Percentiles rank a stretch among this genome's conserved stretches.
phyloP scores from a whole-genome alignment of 208 protist genomes.

The Leishmania amazonensis region DNA sequence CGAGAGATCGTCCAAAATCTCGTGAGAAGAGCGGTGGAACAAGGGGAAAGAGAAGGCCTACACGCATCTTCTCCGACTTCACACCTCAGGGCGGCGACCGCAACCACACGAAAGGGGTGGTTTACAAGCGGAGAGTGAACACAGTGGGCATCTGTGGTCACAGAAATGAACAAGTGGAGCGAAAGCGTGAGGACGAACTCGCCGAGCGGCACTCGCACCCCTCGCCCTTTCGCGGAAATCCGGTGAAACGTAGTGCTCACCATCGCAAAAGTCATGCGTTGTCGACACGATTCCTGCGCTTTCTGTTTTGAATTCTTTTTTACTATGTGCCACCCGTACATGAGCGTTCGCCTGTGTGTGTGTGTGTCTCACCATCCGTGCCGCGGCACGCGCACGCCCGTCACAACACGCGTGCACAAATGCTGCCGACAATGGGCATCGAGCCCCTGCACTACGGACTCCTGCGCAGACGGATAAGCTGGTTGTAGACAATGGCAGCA shows the following conservation, averaged over 20 bases:
- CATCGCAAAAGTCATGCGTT: neutral
- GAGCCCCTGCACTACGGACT: neutral
- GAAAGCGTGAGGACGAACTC: neutral
- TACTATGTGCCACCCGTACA: neutral
- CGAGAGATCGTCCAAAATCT: neutral
- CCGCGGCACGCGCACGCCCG: neutral
- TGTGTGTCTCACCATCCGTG: neutral
- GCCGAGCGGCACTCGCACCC: neutral
- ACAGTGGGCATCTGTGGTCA: neutral
- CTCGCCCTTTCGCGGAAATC: neutral
- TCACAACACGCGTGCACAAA: neutral
- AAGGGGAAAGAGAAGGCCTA: too few species aligned
- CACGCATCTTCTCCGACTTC: neutral
- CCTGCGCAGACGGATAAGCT: neutral
- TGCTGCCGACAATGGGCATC: neutral
- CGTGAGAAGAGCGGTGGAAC: neutral
- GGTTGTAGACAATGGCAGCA: conserved; percentile 13
- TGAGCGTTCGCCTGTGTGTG: neutral
- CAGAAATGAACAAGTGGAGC: neutral
- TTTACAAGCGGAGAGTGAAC: neutral
- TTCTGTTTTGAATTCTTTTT: neutral
- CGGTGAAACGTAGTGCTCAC: neutral
- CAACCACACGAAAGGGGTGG: neutral
- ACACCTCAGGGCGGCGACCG: neutral
- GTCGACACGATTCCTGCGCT: neutral